Conservation (phyloP, 2,329 filamentous ascomycete genomes). For the Fusarium vanettenii region DNA sequence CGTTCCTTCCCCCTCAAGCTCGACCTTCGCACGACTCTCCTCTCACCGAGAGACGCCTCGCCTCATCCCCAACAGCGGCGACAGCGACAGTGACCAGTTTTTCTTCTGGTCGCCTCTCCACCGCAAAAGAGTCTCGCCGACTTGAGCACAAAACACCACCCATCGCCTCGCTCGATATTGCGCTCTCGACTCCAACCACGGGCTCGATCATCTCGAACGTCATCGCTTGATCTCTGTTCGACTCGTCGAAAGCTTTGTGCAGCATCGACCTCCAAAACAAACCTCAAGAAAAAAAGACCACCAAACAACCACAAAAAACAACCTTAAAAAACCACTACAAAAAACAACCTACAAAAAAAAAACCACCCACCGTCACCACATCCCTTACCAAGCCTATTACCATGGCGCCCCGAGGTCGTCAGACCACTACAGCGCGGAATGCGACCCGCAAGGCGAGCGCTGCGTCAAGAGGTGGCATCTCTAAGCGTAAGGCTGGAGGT, state of each 20-base stretch:
- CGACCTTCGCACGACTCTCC: slow-evolving; percentile 13
- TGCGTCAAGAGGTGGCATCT: slow-evolving; percentile 60
- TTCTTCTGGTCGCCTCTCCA: background rate
- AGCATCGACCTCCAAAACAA: slow-evolving; percentile 17
- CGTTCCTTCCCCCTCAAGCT: slow-evolving; percentile 7
- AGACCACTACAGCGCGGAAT: slow-evolving; percentile 45
- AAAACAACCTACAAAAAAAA: slow-evolving; percentile 3
- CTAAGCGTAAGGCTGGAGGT: slow-evolving; percentile 57
- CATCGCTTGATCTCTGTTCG: background rate
- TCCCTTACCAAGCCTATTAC: slow-evolving; percentile 7
- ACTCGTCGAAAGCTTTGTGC: background rate
- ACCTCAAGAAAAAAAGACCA: background rate
- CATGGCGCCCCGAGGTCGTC: slow-evolving; percentile 52
- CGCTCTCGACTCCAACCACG: background rate
- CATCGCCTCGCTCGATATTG: background rate
- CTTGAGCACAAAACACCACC: background rate
- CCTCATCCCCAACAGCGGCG: background rate
- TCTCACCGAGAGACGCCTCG: slow-evolving; percentile 8
- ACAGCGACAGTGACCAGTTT: background rate
- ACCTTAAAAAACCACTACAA: slow-evolving; percentile 1
- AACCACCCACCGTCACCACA: background rate
- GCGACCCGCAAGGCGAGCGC: slow-evolving; percentile 46
- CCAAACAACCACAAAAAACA: slow-evolving; percentile 10
- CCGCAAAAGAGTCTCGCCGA: background rate
- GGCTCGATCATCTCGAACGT: slow-evolving; percentile 3